Evolutionary conservation across 805 yeast genomes (phyloP).

Genomic region (Dipodascus albidus): DNA sequence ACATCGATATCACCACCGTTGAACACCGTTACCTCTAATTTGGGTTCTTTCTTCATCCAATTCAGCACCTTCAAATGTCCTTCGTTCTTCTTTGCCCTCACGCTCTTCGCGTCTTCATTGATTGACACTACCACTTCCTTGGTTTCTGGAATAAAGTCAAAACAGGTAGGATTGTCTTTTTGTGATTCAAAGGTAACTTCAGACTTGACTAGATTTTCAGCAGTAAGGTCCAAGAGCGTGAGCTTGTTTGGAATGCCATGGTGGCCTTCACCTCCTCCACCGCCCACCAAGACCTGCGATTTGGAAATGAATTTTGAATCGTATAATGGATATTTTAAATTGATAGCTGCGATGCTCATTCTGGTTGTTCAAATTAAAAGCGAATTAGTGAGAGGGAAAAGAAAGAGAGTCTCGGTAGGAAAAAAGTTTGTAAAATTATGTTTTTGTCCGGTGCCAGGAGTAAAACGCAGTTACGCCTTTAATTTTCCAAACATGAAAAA

Average conservation of each 20-base stretch:
- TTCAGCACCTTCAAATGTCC: background rate
- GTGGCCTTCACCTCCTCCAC: constrained; percentile 1
- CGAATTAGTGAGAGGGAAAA: background rate
- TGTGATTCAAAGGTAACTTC: background rate
- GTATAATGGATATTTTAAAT: background rate
- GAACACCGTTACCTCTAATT: background rate
- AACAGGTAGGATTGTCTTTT: background rate
- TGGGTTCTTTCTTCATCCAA: background rate
- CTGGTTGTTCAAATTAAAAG: background rate
- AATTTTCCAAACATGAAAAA: no score
- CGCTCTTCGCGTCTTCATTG: background rate
- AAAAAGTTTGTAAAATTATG: background rate
- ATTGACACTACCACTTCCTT: background rate
- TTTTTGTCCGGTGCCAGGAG: background rate
- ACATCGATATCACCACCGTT: background rate
- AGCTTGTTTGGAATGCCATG: background rate
- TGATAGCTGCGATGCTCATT: background rate
- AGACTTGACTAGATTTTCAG: background rate
- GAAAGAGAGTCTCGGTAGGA: no score
- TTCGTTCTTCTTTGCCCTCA: background rate
- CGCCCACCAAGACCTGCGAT: background rate
- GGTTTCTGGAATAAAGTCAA: background rate
- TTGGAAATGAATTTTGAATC: background rate
- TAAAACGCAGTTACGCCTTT: background rate
- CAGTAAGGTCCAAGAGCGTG: background rate